Evolutionary conservation across 2,329 filamentous ascomycete genomes (phyloP), one percentile per base, ranked within the genome.

Genomic region (Neonectria faginata): DNA sequence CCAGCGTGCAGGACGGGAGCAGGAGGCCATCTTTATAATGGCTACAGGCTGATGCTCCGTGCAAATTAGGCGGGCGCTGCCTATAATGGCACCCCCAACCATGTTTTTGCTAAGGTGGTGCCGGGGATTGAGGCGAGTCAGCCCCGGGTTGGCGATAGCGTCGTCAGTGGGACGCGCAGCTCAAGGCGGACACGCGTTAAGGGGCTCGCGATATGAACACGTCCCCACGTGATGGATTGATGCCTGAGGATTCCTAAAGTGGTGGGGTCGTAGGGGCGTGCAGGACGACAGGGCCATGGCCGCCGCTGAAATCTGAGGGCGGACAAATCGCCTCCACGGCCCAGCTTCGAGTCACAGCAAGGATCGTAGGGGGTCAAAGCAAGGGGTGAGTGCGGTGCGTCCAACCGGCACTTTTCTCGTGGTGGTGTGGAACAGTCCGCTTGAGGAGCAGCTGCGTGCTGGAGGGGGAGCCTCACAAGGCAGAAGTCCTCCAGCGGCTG

Each of bases 21-120:
- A 58, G 58, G 58, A 64, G 45, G 48, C 57, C 70, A 64, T 73
- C 68, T 73, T 74, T 74, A 74, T 74, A 74, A 73, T 63, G 39
- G 29, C 33, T 57, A 54, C 63, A 72, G 62, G 60, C 62, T 56
- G 41, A 57, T 70, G 72, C 69, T 53, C 70, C 66, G 69, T 71
- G 70, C 69, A 50, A 62, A 61, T 20, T 48, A 69, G 50, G 60
- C 31, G 52, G 48, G 33, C 58, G 65, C 67, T 74, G 70, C 68
- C 71, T 73, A 64, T 57, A 69, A 61, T 44, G 50, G 42, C 63
- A 70, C 72, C 67, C 71, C 67, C 64, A 57, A 62, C 64, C 57
- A 22, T 33, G 54, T 16, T 48, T n/a, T 22, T 31, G 11, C 18
- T 12, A 47, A 14, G 47, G 42, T 20, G 27, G 29, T 39, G 41